Conservation (phyloP, 768 basidiomycete genomes). For the Tricholoma matsutake region DNA sequence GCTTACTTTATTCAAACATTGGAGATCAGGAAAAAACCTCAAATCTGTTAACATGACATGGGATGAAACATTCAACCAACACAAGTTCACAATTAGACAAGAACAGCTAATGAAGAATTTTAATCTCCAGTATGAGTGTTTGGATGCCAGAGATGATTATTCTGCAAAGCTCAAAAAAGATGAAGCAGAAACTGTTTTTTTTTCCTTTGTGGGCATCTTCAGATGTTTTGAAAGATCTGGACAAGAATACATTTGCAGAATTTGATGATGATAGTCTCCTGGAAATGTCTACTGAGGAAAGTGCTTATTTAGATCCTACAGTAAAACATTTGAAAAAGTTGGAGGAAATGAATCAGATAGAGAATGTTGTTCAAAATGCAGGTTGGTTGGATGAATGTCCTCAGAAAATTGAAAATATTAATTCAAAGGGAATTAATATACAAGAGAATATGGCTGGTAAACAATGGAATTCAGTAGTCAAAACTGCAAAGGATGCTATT, state of each 20-base stretch:
- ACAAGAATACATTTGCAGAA: neutral
- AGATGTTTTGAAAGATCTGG: neutral
- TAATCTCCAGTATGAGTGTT: slow-evolving; percentile 25
- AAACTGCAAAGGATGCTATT: neutral
- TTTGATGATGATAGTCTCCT: neutral
- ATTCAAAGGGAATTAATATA: neutral
- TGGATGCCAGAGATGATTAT: slow-evolving; percentile 28
- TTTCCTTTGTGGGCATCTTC: neutral
- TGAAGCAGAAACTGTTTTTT: neutral
- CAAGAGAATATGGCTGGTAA: neutral
- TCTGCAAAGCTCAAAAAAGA: slow-evolving; percentile 8
- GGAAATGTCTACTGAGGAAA: neutral
- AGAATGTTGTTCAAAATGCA: neutral
- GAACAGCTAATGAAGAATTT: slow-evolving; percentile 19
- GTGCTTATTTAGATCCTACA: neutral
- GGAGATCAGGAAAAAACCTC: slow-evolving; percentile 20
- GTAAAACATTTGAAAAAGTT: neutral
- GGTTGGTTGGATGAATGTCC: neutral
- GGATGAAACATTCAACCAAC: slow-evolving; percentile 9
- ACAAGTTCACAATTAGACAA: slow-evolving; percentile 12
- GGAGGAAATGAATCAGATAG: neutral
- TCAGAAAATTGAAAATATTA: neutral
- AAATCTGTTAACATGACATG: slow-evolving; percentile 13
- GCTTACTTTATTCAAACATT: slow-evolving; percentile 15
- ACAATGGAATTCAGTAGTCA: neutral